Conservation (phyloP, 306 rosid genomes). For the Sophora flavescens region DNA sequence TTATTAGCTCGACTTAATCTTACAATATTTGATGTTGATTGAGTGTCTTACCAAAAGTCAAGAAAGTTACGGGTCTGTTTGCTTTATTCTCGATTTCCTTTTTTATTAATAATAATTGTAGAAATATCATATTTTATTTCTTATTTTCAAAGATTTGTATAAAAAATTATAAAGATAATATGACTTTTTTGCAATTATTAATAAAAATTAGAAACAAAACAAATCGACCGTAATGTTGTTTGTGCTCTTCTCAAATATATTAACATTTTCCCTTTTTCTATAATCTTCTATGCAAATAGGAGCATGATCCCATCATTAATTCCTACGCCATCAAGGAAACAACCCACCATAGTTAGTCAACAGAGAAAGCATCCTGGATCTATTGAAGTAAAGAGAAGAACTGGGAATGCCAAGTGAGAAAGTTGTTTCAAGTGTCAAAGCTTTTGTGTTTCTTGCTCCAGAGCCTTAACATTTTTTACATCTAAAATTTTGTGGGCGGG, state of each 20-base stretch:
- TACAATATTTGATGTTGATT: background rate
- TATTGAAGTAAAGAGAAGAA: constrained; percentile 63
- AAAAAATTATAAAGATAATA: no score
- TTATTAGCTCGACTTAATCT: no score
- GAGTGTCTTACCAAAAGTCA: background rate
- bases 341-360: constrained; percentile 49
- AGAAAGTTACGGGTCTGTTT: no score
- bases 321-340: constrained; percentile 79
- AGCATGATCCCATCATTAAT: constrained; percentile 78
- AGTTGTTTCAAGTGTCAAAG: constrained; percentile 29
- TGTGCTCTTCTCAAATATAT: constrained; percentile 5
- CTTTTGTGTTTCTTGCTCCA: constrained; percentile 36
- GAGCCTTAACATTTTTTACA: constrained; percentile 29
- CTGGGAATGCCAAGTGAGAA: constrained; percentile 63
- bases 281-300: constrained; percentile 50
- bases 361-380: constrained; percentile 54
- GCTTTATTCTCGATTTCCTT: no score
- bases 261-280: background rate
- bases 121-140: no score
- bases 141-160: no score
- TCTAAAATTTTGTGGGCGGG: constrained; percentile 45
- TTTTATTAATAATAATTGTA: no score
- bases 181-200: no score
- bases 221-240: no score
- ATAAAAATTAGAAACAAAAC: no score